Conservation (phyloP, 2,329 filamentous ascomycete genomes). For the Ciborinia camelliae region DNA sequence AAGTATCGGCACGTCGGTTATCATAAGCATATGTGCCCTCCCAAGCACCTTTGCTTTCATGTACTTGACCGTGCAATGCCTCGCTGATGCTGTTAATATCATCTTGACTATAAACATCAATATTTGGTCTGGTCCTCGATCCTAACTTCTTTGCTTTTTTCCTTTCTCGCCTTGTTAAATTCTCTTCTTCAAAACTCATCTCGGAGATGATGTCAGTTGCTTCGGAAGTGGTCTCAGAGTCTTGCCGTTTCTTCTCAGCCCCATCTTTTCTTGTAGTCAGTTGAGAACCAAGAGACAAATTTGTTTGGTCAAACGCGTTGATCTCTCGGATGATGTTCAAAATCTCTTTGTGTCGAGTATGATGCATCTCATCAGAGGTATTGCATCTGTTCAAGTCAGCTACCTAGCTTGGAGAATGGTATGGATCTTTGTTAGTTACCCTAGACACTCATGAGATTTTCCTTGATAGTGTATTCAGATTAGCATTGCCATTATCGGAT, state of each 20-base stretch:
- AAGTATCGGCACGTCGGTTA: conserved; percentile 6
- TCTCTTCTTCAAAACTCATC: conserved; percentile 17
- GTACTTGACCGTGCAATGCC: conserved; percentile 31
- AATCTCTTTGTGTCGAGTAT: conserved; percentile 36
- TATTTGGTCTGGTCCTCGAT: conserved; percentile 11
- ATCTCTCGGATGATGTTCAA: conserved; percentile 32
- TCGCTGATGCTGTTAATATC: conserved; percentile 34
- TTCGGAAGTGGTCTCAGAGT: conserved; percentile 13
- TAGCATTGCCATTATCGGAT: neutral
- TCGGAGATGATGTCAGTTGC: conserved; percentile 28
- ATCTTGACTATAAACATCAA: conserved; percentile 30
- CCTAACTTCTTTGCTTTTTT: conserved; percentile 33
- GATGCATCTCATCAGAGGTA: conserved; percentile 36
- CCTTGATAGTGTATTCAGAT: conserved; percentile 22
- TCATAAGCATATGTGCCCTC: conserved; percentile 30
- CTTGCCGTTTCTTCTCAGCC: neutral
- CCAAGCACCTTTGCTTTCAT: conserved; percentile 35
- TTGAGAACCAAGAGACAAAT: conserved; percentile 7
- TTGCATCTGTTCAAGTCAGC: conserved; percentile 32
- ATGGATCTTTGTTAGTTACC: conserved; percentile 25
- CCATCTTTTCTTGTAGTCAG: neutral
- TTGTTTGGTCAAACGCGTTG: conserved; percentile 24
- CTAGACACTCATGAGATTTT: conserved; percentile 35
- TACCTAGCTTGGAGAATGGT: neutral
- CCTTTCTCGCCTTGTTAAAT: conserved; percentile 27